Base-by-base conservation (phyloP, 768 basidiomycete species). In the Kwoniella heveanensis region DNA sequence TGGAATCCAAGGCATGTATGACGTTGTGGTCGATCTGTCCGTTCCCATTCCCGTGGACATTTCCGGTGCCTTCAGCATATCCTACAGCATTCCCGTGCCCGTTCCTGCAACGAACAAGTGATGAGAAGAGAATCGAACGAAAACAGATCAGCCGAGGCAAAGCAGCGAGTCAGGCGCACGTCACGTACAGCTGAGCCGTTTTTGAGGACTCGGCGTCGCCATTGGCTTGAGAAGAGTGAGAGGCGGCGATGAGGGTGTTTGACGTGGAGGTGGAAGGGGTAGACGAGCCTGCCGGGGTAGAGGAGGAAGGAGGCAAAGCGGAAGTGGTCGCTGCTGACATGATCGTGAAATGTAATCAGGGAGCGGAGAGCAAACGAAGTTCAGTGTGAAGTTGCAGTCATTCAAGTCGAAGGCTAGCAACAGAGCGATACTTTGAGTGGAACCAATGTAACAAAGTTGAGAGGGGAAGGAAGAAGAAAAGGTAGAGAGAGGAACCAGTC, bases 121-220 rank as follows among this genome's bases (percentile, higher is more conserved):
- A 26, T 15, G 10, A 47, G 46, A n/a, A n/a, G n/a, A n/a, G n/a
- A n/a, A n/a, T n/a, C n/a, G n/a, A 32, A 32, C 7, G 32, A 13
- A 32, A 49, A 22, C 48, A 8, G 48, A 26, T 26, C 22, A 49
- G 21, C 21, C 22, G 25, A 24, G 22, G 48, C 22, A 49, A 49
- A 22, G 48, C 5, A 22, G 4, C 48, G 17, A 32, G n/a, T n/a
- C 32, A 32, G 32, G 13, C 13, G 5, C 13, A 32, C 32, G 13
- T 27, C 10, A 44, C 19, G 12, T 44, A 19, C 44, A 21, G 19
- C 1, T 17, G 27, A 7, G 63, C 69, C 32, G 62, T 52, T 32
- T 70, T 73, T 15, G 72, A 69, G 21, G 64, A 64, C 46, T 71
- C 69, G 8, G 65, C 65, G 25, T 62, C 56, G 26, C 52, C 60